Conservation (phyloP, 1,284 basidiomycete species). For the Inonotus hispidus region DNA sequence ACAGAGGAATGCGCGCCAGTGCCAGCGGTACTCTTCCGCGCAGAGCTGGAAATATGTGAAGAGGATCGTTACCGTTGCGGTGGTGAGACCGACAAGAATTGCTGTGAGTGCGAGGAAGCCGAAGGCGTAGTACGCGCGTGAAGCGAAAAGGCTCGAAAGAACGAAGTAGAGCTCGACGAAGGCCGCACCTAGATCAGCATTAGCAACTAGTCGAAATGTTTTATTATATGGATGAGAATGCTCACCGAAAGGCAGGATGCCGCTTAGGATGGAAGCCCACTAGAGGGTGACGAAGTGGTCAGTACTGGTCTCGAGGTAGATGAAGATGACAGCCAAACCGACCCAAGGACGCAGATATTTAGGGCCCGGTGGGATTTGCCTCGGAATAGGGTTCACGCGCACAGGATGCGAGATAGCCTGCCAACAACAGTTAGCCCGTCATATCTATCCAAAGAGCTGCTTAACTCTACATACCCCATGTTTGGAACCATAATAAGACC, state of each 20-base stretch:
- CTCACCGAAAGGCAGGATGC: slow-evolving; percentile 87
- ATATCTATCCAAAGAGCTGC: neutral
- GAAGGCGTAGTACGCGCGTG: slow-evolving; percentile 91
- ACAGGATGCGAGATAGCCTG: slow-evolving; percentile 77
- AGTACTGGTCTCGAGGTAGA: neutral
- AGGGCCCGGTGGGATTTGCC: slow-evolving; percentile 84
- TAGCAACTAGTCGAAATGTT: neutral
- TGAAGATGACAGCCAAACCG: slow-evolving; percentile 25
- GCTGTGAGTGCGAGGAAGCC: slow-evolving; percentile 93
- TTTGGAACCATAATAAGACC: slow-evolving; percentile 77
- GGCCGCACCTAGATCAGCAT: slow-evolving; percentile 61
- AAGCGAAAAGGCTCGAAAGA: slow-evolving; percentile 90
- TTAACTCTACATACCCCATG: slow-evolving; percentile 62
- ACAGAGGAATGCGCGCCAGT: slow-evolving; percentile 94
- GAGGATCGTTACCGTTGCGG: slow-evolving; percentile 85
- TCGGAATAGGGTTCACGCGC: slow-evolving; percentile 87
- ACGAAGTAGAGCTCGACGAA: slow-evolving; percentile 97
- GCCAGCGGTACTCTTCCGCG: slow-evolving; percentile 97
- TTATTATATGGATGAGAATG: slow-evolving; percentile 2
- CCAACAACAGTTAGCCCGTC: slow-evolving; percentile 9
- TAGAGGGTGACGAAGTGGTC: slow-evolving; percentile 28
- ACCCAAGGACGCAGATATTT: slow-evolving; percentile 80
- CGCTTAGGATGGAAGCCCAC: slow-evolving; percentile 77
- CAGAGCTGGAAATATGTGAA: slow-evolving; percentile 93
- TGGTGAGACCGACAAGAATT: slow-evolving; percentile 78